A percentile compares a stretch with the other conserved stretches of the same genome.
These are phyloP conservation scores for Monilinia polystroma DNA, from an alignment of 2,329 filamentous ascomycete species.

Conservation along the genomic window DNA sequence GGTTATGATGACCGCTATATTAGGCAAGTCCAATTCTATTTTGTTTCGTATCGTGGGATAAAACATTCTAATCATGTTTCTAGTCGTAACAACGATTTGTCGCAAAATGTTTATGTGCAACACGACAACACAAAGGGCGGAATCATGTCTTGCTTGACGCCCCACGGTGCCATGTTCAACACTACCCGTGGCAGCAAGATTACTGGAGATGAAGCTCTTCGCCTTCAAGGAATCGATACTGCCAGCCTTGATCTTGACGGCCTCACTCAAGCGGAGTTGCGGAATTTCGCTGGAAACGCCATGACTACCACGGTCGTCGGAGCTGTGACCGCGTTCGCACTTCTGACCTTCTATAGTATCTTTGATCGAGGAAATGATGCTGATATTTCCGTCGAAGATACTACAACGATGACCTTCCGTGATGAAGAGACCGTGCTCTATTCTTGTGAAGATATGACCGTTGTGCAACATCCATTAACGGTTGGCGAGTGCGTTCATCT, in stretches of 20 bases:
- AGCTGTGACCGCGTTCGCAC: constrained; percentile 57
- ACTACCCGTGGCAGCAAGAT: constrained; percentile 60
- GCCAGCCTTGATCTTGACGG: constrained; percentile 61
- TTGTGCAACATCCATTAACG: constrained; percentile 25
- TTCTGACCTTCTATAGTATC: constrained; percentile 25
- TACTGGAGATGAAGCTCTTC: constrained; percentile 60
- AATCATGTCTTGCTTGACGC: constrained; percentile 66
- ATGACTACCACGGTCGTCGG: constrained; percentile 76
- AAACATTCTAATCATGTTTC: constrained; percentile 35
- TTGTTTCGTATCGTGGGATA: background rate
- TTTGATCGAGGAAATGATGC: constrained; percentile 17
- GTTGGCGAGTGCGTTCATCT: constrained; percentile 26
- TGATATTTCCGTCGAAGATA: constrained; percentile 12
- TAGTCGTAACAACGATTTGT: constrained; percentile 60
- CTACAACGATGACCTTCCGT: background rate
- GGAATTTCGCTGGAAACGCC: constrained; percentile 74
- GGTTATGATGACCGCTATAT: constrained; percentile 60
- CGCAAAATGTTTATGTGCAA: constrained; percentile 69
- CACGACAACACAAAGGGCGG: constrained; percentile 51
- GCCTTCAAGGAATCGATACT: constrained; percentile 67
- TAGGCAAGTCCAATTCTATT: constrained; percentile 43
- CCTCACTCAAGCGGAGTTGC: constrained; percentile 60
- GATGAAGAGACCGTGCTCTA: constrained; percentile 1
- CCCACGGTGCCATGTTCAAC: constrained; percentile 59
- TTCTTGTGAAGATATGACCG: background rate